Conservation (phyloP, 176 grass and related monocot species). For the Dactylis glomerata region DNA sequence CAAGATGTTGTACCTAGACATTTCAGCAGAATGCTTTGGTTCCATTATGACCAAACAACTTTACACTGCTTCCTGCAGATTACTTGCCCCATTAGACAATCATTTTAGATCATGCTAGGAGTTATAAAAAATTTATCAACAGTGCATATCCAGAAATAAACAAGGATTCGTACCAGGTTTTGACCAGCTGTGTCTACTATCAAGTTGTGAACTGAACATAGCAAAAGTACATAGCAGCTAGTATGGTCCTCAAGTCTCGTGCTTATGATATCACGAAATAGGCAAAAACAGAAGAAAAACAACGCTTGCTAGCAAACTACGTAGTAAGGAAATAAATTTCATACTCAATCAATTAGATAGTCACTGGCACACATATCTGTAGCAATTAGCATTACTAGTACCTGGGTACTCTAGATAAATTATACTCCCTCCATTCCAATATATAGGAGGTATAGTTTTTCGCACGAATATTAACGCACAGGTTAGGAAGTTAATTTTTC, state of each 20-base stretch:
- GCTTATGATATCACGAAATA: not conserved
- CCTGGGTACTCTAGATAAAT: too few relatives aligned
- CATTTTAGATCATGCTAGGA: not conserved
- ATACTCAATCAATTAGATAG: not conserved
- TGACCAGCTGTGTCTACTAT: not conserved
- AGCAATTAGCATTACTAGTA: too few relatives aligned
- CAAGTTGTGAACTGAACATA: not conserved
- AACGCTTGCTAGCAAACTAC: not conserved
- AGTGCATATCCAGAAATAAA: not conserved
- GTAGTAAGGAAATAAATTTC: not conserved
- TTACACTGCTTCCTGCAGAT: too few relatives aligned
- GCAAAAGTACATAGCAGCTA: not conserved
- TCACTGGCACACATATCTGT: too few relatives aligned
- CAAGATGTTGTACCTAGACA: too few relatives aligned
- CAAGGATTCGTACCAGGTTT: not conserved
- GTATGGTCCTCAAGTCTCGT: not conserved
- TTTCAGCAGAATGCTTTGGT: too few relatives aligned
- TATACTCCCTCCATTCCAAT: too few relatives aligned
- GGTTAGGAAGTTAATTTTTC: too few relatives aligned
- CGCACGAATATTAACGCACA: too few relatives aligned
- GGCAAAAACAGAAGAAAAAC: not conserved
- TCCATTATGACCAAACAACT: too few relatives aligned
- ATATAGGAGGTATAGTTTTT: too few relatives aligned
- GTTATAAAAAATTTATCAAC: not conserved
- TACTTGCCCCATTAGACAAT: constrained; percentile 15